phyloP scores from a whole-genome alignment of 306 rosid genomes.

The Castanea crenata region DNA sequence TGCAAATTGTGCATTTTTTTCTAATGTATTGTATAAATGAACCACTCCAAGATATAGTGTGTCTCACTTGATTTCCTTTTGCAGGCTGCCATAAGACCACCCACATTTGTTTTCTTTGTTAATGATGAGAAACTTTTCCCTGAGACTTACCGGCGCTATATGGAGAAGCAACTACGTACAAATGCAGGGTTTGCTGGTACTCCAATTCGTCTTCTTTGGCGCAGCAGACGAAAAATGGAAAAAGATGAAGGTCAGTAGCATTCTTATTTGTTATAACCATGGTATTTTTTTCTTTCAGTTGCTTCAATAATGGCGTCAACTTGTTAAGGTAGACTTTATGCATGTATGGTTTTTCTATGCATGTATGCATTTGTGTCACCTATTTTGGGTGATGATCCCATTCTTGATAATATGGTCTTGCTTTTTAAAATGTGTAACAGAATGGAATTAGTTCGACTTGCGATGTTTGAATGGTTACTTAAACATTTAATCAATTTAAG shows the following conservation, averaged over 20 bases:
- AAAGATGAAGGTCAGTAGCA: conserved; percentile 61
- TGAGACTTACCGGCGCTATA: conserved; percentile 84
- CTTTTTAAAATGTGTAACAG: no score
- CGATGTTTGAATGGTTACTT: not conserved
- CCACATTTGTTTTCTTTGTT: conserved; percentile 92
- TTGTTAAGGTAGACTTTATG: no score
- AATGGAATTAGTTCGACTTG: not conserved
- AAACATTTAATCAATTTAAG: not conserved
- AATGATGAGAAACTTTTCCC: conserved; percentile 94
- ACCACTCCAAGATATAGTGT: not conserved
- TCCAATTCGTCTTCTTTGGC: conserved; percentile 93
- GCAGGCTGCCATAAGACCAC: conserved; percentile 99
- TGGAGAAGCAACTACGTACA: conserved; percentile 84
- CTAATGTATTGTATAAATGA: not conserved
- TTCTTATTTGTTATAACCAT: conserved; percentile 1
- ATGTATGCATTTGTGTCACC: no score
- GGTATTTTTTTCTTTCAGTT: not conserved
- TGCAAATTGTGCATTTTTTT: not conserved
- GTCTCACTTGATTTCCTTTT: conserved; percentile 18
- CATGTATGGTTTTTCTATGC: no score
- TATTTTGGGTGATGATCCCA: no score
- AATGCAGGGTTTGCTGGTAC: conserved; percentile 96
- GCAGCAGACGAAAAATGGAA: conserved; percentile 76
- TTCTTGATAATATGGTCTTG: no score
- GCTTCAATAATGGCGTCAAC: not conserved